Evolutionary conservation across 306 rosid species (phyloP).

Genomic region (Inga leiocalycina): DNA sequence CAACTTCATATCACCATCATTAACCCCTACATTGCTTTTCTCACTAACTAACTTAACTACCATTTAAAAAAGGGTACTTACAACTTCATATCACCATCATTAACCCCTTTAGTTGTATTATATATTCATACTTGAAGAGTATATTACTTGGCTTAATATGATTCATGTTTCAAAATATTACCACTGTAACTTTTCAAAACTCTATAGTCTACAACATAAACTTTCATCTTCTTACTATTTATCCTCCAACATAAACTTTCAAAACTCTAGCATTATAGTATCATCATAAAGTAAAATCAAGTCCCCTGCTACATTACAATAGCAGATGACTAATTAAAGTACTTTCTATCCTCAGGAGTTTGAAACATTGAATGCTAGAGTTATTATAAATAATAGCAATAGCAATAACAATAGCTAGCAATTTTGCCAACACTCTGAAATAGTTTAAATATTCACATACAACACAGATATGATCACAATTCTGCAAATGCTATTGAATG

Average conservation of each 20-base stretch:
- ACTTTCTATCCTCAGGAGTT: not conserved
- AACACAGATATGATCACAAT: not conserved
- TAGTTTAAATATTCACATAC: not conserved
- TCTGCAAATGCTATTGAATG: not conserved
- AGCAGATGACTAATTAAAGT: not conserved
- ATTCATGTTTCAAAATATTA: not conserved
- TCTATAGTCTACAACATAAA: not conserved
- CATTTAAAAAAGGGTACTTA: too few relatives aligned
- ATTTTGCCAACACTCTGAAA: not conserved
- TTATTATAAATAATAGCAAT: not conserved
- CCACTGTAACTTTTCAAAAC: not conserved
- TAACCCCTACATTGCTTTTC: too few relatives aligned
- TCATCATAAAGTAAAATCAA: not conserved
- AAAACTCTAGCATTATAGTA: not conserved
- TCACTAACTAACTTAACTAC: too few relatives aligned
- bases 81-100: too few relatives aligned
- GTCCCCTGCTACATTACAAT: not conserved
- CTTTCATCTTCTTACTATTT: not conserved
- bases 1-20: too few relatives aligned
- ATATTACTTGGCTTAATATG: too few relatives aligned
- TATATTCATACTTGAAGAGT: not conserved
- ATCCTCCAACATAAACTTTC: not conserved
- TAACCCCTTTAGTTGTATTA: too few relatives aligned
- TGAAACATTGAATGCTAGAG: not conserved
- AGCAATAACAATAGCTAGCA: not conserved